Conservation (phyloP, 1,139 yeast genomes). For the Geotrichum carabidarum region DNA sequence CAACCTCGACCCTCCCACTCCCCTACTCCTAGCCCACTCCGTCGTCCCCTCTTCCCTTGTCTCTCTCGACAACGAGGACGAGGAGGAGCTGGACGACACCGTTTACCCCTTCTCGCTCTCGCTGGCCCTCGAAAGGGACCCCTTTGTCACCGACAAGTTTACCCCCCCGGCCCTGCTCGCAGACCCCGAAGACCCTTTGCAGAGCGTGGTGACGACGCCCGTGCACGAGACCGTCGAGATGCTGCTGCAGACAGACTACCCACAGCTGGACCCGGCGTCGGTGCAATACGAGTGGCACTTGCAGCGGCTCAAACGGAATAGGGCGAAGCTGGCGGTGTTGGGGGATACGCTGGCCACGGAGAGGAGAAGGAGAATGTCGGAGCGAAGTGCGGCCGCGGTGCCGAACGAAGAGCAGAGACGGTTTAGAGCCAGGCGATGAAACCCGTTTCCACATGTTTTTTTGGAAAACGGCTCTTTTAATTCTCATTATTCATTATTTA, state of each 20-base stretch:
- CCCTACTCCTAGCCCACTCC: constrained; percentile 22
- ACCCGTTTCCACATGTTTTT: too few species aligned
- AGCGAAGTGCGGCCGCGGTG: constrained; percentile 11
- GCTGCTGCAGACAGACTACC: constrained; percentile 26
- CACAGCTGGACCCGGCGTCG: constrained; percentile 20
- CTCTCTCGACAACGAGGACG: not conserved
- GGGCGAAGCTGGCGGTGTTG: constrained; percentile 25
- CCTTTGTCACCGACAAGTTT: constrained; percentile 27
- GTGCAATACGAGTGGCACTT: constrained; percentile 25
- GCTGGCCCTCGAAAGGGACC: constrained; percentile 22
- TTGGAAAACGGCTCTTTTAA: not conserved
- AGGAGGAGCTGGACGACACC: constrained; percentile 1
- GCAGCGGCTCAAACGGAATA: constrained; percentile 26
- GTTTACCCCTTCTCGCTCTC: not conserved
- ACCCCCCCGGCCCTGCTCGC: constrained; percentile 28
- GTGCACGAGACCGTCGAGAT: constrained; percentile 26
- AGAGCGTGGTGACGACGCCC: constrained; percentile 27
- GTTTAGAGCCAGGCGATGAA: constrained; percentile 4
- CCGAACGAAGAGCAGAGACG: constrained; percentile 10
- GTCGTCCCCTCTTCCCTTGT: not conserved
- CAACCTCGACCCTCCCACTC: constrained; percentile 28
- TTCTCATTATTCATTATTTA: not conserved
- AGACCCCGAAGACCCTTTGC: constrained; percentile 29
- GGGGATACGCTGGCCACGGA: constrained; percentile 19
- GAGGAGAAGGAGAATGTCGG: constrained; percentile 2